phyloP scores from a whole-genome alignment of 139 green algal species.

The Chlorella ohadii region DNA sequence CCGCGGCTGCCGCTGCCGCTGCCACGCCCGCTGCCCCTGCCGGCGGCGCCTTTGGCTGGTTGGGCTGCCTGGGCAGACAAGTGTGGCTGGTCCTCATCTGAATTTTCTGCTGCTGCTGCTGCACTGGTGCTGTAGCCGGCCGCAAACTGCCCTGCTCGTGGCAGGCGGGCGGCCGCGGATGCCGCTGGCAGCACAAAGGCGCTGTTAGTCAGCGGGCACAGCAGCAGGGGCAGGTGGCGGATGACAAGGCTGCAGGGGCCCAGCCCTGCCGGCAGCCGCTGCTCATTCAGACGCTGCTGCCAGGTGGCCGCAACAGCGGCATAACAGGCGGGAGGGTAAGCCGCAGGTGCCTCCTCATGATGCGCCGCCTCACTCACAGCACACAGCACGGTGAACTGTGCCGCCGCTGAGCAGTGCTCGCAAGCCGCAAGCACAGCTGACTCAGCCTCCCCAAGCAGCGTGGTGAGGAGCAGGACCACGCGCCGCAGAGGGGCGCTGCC shows the following conservation, averaged over 20 bases:
- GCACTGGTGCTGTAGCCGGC: conserved; percentile 3
- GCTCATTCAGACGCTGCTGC: conserved; percentile 21
- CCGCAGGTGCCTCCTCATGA: conserved; percentile 13
- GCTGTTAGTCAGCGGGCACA: conserved; percentile 49
- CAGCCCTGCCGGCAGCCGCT: neutral
- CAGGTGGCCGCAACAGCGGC: neutral
- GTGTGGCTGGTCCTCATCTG: conserved; percentile 1
- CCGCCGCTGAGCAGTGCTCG: neutral
- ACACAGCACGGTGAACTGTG: conserved; percentile 21
- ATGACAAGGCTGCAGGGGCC: conserved; percentile 36
- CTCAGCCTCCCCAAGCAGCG: conserved; percentile 25
- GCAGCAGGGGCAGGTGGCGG: conserved; percentile 51
- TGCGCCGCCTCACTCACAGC: conserved; percentile 7
- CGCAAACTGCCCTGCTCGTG: conserved; percentile 23
- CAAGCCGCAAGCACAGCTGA: conserved; percentile 13
- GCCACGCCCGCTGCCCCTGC: conserved; percentile 15
- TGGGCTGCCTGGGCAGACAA: neutral
- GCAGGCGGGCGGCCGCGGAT: neutral
- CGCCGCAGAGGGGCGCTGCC: neutral
- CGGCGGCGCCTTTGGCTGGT: neutral
- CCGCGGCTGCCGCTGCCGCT: neutral
- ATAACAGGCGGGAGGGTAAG: conserved; percentile 19
- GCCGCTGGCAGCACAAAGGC: conserved; percentile 70
- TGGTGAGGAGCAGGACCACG: conserved; percentile 17
- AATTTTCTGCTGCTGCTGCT: neutral